These are phyloP conservation scores for Colletotrichum lupini DNA, from an alignment of 2,329 filamentous ascomycete genomes.

Conservation along the genomic window DNA sequence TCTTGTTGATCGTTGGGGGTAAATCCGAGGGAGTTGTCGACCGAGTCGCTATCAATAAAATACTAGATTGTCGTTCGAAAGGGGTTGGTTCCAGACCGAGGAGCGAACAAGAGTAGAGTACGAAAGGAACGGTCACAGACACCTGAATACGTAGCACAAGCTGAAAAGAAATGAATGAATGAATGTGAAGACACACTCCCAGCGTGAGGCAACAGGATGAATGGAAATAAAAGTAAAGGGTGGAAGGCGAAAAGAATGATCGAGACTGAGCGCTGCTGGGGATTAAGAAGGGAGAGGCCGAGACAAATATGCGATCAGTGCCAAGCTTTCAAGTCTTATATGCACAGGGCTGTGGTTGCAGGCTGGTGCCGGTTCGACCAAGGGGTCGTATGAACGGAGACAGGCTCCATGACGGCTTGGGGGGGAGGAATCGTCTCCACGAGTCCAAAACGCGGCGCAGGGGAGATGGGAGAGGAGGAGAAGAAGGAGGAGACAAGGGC, in stretches of 20 bases:
- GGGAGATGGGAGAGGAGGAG: constrained; percentile 41
- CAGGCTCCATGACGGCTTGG: constrained; percentile 37
- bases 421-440: constrained; percentile 47
- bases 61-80: constrained; percentile 39
- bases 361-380: constrained; percentile 27
- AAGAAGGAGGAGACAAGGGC: constrained; percentile 27
- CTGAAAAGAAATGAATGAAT: constrained; percentile 51
- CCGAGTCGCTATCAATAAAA: constrained; percentile 36
- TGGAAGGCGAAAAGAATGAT: constrained; percentile 43
- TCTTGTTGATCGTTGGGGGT: constrained; percentile 5
- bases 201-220: constrained; percentile 51
- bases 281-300: constrained; percentile 40
- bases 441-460: constrained; percentile 53
- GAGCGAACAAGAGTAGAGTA: constrained; percentile 46
- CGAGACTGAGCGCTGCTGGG: constrained; percentile 32
- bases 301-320: constrained; percentile 46
- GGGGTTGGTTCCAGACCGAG: constrained; percentile 63
- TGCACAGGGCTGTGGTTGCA: constrained; percentile 43
- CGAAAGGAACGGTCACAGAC: constrained; percentile 60
- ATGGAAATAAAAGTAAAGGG: constrained; percentile 37
- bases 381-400: constrained; percentile 37
- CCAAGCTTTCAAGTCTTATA: constrained; percentile 55
- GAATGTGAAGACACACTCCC: constrained; percentile 65
- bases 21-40: constrained; percentile 34
- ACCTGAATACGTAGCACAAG: constrained; percentile 46